phyloP scores from a whole-genome alignment of 495 filamentous ascomycete genomes.

The Tuber indicum region DNA sequence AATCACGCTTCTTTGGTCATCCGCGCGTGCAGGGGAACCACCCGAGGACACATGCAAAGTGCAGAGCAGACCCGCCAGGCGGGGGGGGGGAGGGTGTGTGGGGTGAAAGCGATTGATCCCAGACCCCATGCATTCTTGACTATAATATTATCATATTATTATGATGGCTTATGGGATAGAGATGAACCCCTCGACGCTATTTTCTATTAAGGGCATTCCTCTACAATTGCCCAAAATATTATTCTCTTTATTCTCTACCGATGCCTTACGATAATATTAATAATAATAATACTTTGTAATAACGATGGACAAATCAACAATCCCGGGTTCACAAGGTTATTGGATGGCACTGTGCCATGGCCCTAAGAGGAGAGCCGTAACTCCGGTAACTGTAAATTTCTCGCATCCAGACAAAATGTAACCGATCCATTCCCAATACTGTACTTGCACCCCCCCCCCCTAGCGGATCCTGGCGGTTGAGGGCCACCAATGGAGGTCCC shows the following conservation, averaged over 20 bases:
- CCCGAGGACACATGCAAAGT: constrained; percentile 13
- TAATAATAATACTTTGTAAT: too few relatives aligned
- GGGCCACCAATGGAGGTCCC: not conserved
- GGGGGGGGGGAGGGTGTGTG: constrained; percentile 13
- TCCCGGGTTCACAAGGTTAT: not conserved
- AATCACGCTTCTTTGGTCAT: constrained; percentile 20
- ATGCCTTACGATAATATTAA: not conserved
- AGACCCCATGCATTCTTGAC: constrained; percentile 13
- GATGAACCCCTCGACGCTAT: not conserved
- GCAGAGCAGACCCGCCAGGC: constrained; percentile 14
- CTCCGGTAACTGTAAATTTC: not conserved
- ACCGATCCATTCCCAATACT: too few relatives aligned
- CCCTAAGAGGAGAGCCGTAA: not conserved
- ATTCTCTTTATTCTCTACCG: too few relatives aligned
- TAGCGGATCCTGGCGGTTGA: not conserved
- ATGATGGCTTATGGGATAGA: not conserved
- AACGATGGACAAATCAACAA: not conserved
- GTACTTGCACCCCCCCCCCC: not conserved
- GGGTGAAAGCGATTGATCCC: constrained; percentile 16
- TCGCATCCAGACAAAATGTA: not conserved
- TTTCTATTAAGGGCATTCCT: not conserved
- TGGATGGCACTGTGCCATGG: not conserved
- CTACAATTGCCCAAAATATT: too few relatives aligned
- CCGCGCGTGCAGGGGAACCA: constrained; percentile 26
- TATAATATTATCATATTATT: too few relatives aligned